Conservation (phyloP, 129 eudicot genomes). For the Arctium minus region DNA sequence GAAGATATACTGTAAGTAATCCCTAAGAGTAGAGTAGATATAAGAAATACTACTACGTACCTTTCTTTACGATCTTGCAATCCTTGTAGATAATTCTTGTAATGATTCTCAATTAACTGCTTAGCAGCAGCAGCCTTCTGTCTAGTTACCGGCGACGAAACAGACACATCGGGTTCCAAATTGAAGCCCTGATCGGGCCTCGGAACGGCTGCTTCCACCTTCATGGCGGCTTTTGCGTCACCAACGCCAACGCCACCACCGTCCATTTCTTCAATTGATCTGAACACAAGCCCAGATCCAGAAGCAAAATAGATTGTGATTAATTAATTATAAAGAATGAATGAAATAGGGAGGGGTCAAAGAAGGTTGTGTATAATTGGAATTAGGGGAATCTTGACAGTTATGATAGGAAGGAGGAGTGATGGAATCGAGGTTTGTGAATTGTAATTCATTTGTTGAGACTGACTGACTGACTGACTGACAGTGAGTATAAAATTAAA, state of each 20-base stretch:
- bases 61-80: slow-evolving; percentile 88
- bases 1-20: background rate
- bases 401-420: slow-evolving; percentile 25
- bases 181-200: slow-evolving; percentile 58
- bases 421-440: slow-evolving; percentile 26
- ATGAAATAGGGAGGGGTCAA: background rate
- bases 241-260: slow-evolving; percentile 42
- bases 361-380: slow-evolving; percentile 10
- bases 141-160: slow-evolving; percentile 80
- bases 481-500: background rate
- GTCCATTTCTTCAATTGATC: slow-evolving; percentile 40
- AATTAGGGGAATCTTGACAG: slow-evolving; percentile 33
- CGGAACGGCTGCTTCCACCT: slow-evolving; percentile 36
- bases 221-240: slow-evolving; percentile 41
- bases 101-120: slow-evolving; percentile 86
- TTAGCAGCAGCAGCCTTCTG: slow-evolving; percentile 93
- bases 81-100: slow-evolving; percentile 78
- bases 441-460: background rate
- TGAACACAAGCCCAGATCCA: slow-evolving; percentile 20
- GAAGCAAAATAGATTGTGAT: background rate
- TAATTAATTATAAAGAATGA: background rate
- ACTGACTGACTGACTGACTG: background rate
- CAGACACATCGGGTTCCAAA: slow-evolving; percentile 65
- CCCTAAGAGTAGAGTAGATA: no score
- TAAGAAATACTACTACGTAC: slow-evolving; percentile 9